Conservation (phyloP, 305 asterid genomes). For the Fraxinus albicans region DNA sequence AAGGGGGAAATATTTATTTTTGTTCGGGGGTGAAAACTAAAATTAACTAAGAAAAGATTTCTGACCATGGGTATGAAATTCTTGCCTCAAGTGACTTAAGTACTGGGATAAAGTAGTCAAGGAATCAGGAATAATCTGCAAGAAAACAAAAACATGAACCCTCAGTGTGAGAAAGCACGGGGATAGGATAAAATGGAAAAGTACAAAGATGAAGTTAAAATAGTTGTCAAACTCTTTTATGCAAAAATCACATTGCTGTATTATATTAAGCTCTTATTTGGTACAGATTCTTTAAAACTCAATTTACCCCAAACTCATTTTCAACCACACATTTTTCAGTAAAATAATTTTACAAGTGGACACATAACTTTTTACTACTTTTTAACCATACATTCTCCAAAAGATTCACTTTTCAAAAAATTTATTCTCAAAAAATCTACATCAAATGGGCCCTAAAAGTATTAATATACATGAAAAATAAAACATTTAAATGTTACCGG, state of each 20-base stretch:
- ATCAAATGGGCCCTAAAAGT: background rate
- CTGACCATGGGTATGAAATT: slow-evolving; percentile 61
- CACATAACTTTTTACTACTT: background rate
- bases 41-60: slow-evolving; percentile 16
- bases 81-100: slow-evolving; percentile 70
- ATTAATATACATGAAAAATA: background rate
- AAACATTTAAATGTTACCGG: slow-evolving; percentile 43
- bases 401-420: too few relatives aligned
- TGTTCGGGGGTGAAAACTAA: background rate
- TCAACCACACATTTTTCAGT: background rate
- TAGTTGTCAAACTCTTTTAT: background rate
- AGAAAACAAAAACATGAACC: slow-evolving; percentile 10
- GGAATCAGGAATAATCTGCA: slow-evolving; percentile 89
- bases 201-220: background rate
- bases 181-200: background rate
- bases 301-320: background rate
- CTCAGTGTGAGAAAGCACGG: slow-evolving; percentile 14
- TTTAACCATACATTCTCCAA: background rate
- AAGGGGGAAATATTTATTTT: background rate
- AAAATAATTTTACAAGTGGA: background rate
- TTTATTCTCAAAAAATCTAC: background rate
- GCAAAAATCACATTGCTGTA: slow-evolving; percentile 3
- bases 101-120: slow-evolving; percentile 77
- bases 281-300: background rate
- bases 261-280: background rate